Conservation (phyloP, 306 rosid genomes). For the Cucurbita maxima region DNA sequence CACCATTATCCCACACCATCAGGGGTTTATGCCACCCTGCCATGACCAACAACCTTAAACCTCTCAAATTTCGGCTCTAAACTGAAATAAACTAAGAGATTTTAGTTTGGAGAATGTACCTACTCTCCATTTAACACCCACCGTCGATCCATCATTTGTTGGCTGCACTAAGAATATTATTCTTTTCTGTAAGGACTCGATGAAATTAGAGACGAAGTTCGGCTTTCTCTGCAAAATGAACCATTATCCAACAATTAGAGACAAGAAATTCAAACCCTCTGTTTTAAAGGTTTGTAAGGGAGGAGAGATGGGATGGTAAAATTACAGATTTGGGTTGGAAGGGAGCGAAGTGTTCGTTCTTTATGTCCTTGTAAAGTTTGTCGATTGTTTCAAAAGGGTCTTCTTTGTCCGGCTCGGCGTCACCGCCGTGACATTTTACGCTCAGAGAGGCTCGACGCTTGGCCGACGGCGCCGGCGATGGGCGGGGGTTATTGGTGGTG, state of each 20-base stretch:
- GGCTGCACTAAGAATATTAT: slow-evolving; percentile 32
- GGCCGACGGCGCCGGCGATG: not conserved
- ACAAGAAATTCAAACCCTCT: too few relatives aligned
- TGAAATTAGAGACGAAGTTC: slow-evolving; percentile 29
- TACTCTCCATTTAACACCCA: slow-evolving; percentile 54
- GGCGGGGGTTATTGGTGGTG: not conserved
- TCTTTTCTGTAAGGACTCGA: slow-evolving; percentile 19
- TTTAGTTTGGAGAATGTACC: slow-evolving; percentile 21
- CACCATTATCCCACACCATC: slow-evolving; percentile 41
- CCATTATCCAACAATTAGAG: not conserved
- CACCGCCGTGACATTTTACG: not conserved
- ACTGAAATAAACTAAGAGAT: not conserved
- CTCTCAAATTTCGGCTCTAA: not conserved
- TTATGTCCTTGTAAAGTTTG: slow-evolving; percentile 30
- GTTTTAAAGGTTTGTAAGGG: too few relatives aligned
- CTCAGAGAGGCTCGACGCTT: not conserved
- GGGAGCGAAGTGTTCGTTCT: slow-evolving; percentile 21
- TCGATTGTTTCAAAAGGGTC: slow-evolving; percentile 26
- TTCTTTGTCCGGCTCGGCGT: slow-evolving; percentile 14
- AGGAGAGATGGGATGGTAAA: slow-evolving; percentile 23
- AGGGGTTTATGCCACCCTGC: slow-evolving; percentile 40
- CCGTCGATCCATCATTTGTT: slow-evolving; percentile 38
- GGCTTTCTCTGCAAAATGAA: slow-evolving; percentile 30
- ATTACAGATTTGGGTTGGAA: slow-evolving; percentile 26
- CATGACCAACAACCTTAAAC: not conserved